Evolutionary conservation across 331 rosid genomes (phyloP).

Genomic region (Ulmus americana): DNA sequence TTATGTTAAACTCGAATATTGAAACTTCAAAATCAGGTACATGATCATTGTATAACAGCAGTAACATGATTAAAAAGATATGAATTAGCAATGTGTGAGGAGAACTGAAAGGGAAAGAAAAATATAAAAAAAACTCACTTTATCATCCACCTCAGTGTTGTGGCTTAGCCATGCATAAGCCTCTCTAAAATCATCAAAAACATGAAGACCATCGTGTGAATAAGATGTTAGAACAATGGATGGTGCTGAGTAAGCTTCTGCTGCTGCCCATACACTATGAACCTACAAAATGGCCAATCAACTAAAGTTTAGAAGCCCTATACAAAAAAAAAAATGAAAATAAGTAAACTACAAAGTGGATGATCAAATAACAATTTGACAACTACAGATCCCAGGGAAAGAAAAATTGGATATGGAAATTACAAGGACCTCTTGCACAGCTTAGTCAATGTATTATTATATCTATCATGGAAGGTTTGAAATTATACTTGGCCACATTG

Average conservation of each 20-base stretch:
- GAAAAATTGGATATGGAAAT: background rate
- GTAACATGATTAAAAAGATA: background rate
- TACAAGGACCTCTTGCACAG: background rate
- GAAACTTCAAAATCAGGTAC: background rate
- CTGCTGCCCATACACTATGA: constrained; percentile 99
- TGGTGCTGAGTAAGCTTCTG: constrained; percentile 99
- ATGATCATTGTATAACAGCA: background rate
- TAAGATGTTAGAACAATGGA: constrained; percentile 92
- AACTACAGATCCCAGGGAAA: background rate
- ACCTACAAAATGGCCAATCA: constrained; percentile 47
- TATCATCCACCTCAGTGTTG: constrained; percentile 95
- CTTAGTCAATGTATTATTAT: background rate
- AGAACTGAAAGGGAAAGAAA: background rate
- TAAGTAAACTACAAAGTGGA: background rate
- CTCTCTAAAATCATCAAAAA: constrained; percentile 98
- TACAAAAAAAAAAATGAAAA: background rate
- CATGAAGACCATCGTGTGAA: constrained; percentile 85
- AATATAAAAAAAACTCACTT: constrained; percentile 46
- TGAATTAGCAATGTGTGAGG: background rate
- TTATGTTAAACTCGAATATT: background rate
- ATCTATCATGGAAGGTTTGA: background rate
- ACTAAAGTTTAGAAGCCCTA: constrained; percentile 1
- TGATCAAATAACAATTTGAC: background rate
- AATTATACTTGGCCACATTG: background rate
- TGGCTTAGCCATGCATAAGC: constrained; percentile 99